phyloP scores from a whole-genome alignment of 495 filamentous ascomycete species.

The Hyaloscypha hepaticicola region DNA sequence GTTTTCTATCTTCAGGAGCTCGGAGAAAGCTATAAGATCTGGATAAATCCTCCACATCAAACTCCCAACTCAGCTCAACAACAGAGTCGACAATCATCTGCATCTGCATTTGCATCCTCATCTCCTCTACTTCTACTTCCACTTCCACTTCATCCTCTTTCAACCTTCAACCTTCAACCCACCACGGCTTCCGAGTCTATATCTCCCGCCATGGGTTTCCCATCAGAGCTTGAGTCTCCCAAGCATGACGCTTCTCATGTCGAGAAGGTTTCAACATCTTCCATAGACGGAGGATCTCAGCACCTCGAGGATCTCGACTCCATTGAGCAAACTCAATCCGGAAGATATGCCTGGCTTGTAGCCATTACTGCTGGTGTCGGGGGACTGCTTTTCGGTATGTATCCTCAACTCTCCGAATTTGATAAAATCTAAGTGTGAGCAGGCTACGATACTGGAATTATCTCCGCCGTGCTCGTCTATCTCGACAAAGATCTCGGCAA shows the following conservation, averaged over 20 bases:
- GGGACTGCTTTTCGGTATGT: slow-evolving; percentile 37
- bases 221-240: slow-evolving; percentile 3
- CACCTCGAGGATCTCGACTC: slow-evolving; percentile 28
- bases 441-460: slow-evolving; percentile 50
- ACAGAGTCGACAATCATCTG: background rate
- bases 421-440: background rate
- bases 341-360: slow-evolving; percentile 41
- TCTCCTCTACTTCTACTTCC: background rate
- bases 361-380: slow-evolving; percentile 40
- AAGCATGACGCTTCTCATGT: slow-evolving; percentile 15
- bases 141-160: background rate
- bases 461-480: slow-evolving; percentile 47
- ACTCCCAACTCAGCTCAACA: background rate
- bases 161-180: background rate
- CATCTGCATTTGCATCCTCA: no score
- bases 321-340: slow-evolving; percentile 35
- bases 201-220: slow-evolving; percentile 10
- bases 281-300: slow-evolving; percentile 7
- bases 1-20: background rate
- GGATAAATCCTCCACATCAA: background rate
- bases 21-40: background rate
- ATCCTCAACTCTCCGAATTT: background rate
- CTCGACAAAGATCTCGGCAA: slow-evolving; percentile 34
- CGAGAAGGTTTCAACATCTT: slow-evolving; percentile 14
- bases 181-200: background rate